A percentile compares a stretch with the other conserved stretches of the same genome.
Conservation (phyloP, 306 rosid species). For the Albizia julibrissin region DNA sequence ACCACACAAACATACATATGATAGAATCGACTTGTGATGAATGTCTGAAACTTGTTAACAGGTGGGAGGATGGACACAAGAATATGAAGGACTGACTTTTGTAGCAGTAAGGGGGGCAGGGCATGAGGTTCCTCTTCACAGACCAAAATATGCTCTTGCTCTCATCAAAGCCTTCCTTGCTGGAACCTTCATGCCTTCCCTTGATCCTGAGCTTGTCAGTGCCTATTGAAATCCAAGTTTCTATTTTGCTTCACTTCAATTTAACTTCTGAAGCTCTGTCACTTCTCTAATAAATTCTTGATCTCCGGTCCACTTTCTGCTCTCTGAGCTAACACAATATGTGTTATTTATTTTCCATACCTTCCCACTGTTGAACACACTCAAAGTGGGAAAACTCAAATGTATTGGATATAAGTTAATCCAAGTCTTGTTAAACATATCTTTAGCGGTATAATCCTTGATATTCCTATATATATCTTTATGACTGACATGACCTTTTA, state of each 20-base stretch:
- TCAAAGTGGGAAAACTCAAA: neutral
- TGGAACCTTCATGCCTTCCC: slow-evolving; percentile 64
- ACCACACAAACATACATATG: neutral
- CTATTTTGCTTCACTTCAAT: neutral
- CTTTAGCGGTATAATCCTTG: neutral
- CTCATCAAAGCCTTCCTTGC: slow-evolving; percentile 69
- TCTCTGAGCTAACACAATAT: neutral
- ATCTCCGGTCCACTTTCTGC: neutral
- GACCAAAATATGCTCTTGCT: slow-evolving; percentile 75
- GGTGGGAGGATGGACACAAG: slow-evolving; percentile 99
- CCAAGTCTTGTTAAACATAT: neutral
- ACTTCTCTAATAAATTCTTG: neutral
- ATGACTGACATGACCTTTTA: neutral
- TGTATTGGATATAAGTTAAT: neutral
- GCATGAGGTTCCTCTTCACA: slow-evolving; percentile 91
- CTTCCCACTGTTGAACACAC: neutral
- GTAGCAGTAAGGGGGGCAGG: slow-evolving; percentile 92
- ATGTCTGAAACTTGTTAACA: slow-evolving; percentile 28
- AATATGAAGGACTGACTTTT: slow-evolving; percentile 79
- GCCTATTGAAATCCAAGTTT: slow-evolving; percentile 38
- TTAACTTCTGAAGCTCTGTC: neutral
- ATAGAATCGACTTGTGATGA: neutral
- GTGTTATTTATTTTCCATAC: neutral
- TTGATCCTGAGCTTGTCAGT: slow-evolving; percentile 29
- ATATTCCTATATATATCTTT: neutral